Conservation (phyloP, 495 filamentous ascomycete species). For the Trichoderma orchidacearum region DNA sequence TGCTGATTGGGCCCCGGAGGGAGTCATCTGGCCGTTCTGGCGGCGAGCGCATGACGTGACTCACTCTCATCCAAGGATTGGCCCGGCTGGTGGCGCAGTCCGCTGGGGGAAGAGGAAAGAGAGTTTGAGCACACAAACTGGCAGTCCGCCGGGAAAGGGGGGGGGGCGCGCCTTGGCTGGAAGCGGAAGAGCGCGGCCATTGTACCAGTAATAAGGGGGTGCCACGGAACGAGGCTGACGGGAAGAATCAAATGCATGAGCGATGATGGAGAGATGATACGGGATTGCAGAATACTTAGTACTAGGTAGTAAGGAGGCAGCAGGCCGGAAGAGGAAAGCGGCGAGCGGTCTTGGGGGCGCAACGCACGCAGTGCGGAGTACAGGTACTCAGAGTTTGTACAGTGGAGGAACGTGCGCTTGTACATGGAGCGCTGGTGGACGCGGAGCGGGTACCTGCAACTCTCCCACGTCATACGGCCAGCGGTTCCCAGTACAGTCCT, state of each 20-base stretch:
- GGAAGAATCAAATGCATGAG: not conserved
- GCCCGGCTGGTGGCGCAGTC: not conserved
- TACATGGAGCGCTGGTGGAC: no score
- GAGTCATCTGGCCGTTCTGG: slow-evolving; percentile 4
- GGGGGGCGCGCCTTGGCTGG: not conserved
- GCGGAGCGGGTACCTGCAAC: no score
- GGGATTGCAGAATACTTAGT: slow-evolving; percentile 1
- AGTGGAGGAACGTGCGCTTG: no score
- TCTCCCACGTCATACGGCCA: no score
- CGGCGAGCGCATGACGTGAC: not conserved
- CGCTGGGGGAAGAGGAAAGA: not conserved
- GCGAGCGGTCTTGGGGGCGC: not conserved
- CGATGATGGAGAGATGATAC: not conserved
- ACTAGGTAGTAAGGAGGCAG: no score
- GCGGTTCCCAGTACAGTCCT: no score
- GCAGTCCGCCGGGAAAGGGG: not conserved
- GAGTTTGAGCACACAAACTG: not conserved
- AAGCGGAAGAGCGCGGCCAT: not conserved
- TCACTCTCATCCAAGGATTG: not conserved
- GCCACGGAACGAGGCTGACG: not conserved
- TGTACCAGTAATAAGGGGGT: no score
- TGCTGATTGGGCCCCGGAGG: slow-evolving; percentile 4
- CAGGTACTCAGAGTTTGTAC: no score
- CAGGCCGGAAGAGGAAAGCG: not conserved
- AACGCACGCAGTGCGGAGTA: not conserved